Evolutionary conservation across 768 basidiomycete genomes (phyloP), one percentile per base, ranked within the genome.

Genomic region (Pleurotus ostreatus): DNA sequence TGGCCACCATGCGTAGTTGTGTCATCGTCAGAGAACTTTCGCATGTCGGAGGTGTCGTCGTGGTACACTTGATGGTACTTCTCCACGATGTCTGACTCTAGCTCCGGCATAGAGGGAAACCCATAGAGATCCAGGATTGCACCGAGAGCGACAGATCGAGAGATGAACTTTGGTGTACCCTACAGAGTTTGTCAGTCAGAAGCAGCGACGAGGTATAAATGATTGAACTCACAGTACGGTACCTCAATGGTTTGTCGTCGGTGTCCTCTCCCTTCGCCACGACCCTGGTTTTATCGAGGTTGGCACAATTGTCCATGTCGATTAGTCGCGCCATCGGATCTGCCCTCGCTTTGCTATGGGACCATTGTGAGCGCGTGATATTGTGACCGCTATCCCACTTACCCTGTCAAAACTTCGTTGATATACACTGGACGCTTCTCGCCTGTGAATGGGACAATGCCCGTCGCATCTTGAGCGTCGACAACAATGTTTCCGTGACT

Each of bases 71-170:
- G 30, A 6, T 0, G 4, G 46, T 46, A 46, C 12, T 22, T 13
- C n/a, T n/a, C 22, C 20, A 12, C 9, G 5, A 46, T 16, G 1
- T 18, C 46, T 7, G n/a, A 0, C 0, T 2, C 4, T 13, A 46
- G 46, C 6, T 18, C 25, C 0, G 46, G 46, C 13, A 46, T 46
- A 12, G 46, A 25, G 12, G 15, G n/a, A 5, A 46, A 46, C 5
- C 9, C n/a, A 22, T 16, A 7, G 15, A 5, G 7, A 3, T 26
- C 37, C 26, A 30, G 26, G 26, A 30, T 23, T 23, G 22, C 22
- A 23, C 49, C 47, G 20, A 30, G 30, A 41, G 57, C 49, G 18
- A 53, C 57, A 15, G 57, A 57, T 8, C 53, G 53, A 15, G 53
- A 12, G 34, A 55, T 44, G 20, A 55, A 55, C 20, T 13, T 20